Base-by-base conservation (phyloP, 306 rosid genomes). In the Cajanus cajan region DNA sequence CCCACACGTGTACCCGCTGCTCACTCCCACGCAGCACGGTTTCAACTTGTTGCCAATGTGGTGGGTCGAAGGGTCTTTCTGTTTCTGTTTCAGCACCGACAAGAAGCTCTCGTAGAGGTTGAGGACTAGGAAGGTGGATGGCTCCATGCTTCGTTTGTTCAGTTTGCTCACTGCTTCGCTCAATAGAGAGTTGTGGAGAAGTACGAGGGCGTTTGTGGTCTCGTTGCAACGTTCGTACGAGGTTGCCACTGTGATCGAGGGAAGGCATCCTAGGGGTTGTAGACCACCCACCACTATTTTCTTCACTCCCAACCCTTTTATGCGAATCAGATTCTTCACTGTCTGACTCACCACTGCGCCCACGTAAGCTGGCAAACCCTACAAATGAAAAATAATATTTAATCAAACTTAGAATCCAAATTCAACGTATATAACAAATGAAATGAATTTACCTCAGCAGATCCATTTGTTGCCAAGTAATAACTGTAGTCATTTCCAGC, bases 261-360 rank as follows among this genome's bases (percentile, higher is more conserved):
- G 99, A 41, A 95, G 93, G 62, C 99, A 95, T 33, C 98, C 98
- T 59, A 93, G 40, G 14, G 99, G 99, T 66, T 89, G 87, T 2
- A 95, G 84, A 25, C 76, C 71, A 8, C 77, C 61, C 79, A 93
- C 90, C 6, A 86, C 89, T 4, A 93, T 69, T 82, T 93, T 93
- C 59, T 76, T 80, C 63, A 93, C 90, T 81, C 99, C 99, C 73
- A 90, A 19, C 36, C 39, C 87, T 77, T 82, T 83, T 22, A 93
- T 88, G 16, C 90, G 86, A 77, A 82, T 81, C 82, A 91, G 21
- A 79, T 93, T 78, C 15, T 14, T 70, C 0, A 33, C 54, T 18
- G 92, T 72, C 68, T 95, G 98, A 11, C 83, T 86, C 33, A 95
- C 85, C 87, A 95, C 87, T 10, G 86, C 24, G 4, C 36, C 34